These are phyloP conservation scores for Lichina pygmaea DNA, from an alignment of 495 filamentous ascomycete genomes.

Conservation along the genomic window DNA sequence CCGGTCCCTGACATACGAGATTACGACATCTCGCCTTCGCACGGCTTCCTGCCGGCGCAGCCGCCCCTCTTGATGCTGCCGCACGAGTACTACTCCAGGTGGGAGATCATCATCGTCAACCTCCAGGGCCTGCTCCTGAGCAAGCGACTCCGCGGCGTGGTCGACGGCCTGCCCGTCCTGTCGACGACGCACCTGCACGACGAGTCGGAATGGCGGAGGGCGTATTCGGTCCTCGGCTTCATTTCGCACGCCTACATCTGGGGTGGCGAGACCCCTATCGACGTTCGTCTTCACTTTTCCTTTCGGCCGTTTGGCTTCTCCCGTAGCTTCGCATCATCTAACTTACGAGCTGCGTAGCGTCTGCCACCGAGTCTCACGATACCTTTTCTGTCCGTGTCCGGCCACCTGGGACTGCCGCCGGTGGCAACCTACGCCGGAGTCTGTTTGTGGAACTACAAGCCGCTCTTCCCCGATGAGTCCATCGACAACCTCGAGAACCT, in stretches of 20 bases:
- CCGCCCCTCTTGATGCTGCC: slow-evolving; percentile 57
- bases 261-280: slow-evolving; percentile 60
- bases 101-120: slow-evolving; percentile 65
- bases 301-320: not conserved
- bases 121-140: slow-evolving; percentile 69
- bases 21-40: slow-evolving; percentile 62
- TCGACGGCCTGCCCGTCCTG: slow-evolving; percentile 58
- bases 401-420: slow-evolving; percentile 62
- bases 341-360: slow-evolving; percentile 20
- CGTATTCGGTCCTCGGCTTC: slow-evolving; percentile 67
- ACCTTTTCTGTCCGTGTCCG: slow-evolving; percentile 53
- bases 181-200: slow-evolving; percentile 51
- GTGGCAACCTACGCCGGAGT: slow-evolving; percentile 88
- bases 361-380: slow-evolving; percentile 66
- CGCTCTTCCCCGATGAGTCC: slow-evolving; percentile 53
- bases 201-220: slow-evolving; percentile 75
- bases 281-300: slow-evolving; percentile 20
- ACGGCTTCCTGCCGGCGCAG: slow-evolving; percentile 72
- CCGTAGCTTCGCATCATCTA: not conserved
- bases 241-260: slow-evolving; percentile 87
- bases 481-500: slow-evolving; percentile 67
- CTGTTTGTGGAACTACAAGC: slow-evolving; percentile 88
- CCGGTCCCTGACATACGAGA: slow-evolving; percentile 52
- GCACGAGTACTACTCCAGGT: slow-evolving; percentile 74
- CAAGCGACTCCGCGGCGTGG: slow-evolving; percentile 45